Evolutionary conservation across 495 filamentous ascomycete genomes (phyloP).

Genomic region (Xylaria sp.): DNA sequence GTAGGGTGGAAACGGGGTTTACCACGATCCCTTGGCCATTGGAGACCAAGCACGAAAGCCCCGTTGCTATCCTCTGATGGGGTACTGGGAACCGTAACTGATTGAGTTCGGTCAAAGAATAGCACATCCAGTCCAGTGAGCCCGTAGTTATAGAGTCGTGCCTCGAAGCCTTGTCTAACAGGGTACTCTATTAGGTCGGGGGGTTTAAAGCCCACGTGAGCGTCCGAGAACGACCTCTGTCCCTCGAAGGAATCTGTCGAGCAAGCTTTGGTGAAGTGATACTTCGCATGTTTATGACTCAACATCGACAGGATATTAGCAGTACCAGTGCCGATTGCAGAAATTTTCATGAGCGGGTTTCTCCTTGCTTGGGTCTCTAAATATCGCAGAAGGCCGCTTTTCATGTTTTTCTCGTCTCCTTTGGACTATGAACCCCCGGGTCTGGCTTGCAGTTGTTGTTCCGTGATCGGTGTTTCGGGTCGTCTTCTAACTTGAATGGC

Average conservation of each 20-base stretch:
- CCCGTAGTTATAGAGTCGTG: neutral
- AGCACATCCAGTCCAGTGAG: neutral
- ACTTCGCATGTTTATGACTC: neutral
- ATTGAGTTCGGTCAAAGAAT: neutral
- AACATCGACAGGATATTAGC: neutral
- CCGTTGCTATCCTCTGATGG: neutral
- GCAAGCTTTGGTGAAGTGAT: neutral
- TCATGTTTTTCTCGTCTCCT: neutral
- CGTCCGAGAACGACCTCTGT: neutral
- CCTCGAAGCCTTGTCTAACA: neutral
- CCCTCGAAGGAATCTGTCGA: neutral
- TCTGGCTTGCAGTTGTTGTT: constrained; percentile 1
- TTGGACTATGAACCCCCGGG: neutral
- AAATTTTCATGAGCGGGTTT: neutral
- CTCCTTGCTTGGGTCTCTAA: neutral
- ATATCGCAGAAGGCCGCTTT: neutral
- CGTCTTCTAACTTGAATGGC: neutral
- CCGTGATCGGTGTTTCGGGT: constrained; percentile 4
- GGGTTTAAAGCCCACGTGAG: neutral
- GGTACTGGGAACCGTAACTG: neutral
- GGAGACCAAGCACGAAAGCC: neutral
- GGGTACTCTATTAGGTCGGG: neutral
- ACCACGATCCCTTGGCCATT: neutral
- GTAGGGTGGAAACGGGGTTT: neutral
- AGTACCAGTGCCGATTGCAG: neutral